Evolutionary conservation across 345 rosid genomes (phyloP).

Genomic region (Arabidopsis thaliana): DNA sequence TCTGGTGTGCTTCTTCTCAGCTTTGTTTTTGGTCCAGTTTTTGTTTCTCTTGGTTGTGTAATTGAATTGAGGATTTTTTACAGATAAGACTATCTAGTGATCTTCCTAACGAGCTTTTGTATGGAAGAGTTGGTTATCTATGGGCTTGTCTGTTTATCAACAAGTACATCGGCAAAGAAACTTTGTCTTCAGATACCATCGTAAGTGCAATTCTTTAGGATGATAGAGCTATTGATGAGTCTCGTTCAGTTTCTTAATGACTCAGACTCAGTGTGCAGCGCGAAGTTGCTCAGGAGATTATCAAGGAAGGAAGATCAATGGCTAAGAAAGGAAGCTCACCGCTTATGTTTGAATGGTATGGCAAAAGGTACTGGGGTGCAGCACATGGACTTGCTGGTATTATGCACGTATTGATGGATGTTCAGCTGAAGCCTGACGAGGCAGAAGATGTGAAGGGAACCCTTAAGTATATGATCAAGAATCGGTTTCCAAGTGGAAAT

Average conservation of each 20-base stretch:
- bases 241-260: constrained; percentile 1
- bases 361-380: constrained; percentile 77
- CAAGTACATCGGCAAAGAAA: constrained; percentile 55
- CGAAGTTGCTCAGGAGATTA: constrained; percentile 54
- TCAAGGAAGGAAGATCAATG: constrained; percentile 55
- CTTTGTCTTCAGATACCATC: constrained; percentile 48
- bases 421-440: constrained; percentile 65
- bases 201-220: constrained; percentile 47
- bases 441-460: constrained; percentile 63
- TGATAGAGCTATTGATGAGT: background rate
- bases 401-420: constrained; percentile 66
- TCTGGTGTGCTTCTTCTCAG: constrained; percentile 46
- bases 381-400: constrained; percentile 82
- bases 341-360: constrained; percentile 75
- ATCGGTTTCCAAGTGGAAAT: constrained; percentile 63
- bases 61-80: background rate
- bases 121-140: constrained; percentile 67
- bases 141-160: constrained; percentile 71
- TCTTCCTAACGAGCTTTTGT: constrained; percentile 62
- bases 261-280: constrained; percentile 46
- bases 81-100: constrained; percentile 59
- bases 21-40: background rate
- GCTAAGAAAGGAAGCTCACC: constrained; percentile 53
- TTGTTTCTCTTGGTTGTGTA: background rate
- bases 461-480: constrained; percentile 59